These are phyloP conservation scores for Trichoderma arundinaceum DNA, from an alignment of 2,329 filamentous ascomycete genomes.

Conservation along the genomic window DNA sequence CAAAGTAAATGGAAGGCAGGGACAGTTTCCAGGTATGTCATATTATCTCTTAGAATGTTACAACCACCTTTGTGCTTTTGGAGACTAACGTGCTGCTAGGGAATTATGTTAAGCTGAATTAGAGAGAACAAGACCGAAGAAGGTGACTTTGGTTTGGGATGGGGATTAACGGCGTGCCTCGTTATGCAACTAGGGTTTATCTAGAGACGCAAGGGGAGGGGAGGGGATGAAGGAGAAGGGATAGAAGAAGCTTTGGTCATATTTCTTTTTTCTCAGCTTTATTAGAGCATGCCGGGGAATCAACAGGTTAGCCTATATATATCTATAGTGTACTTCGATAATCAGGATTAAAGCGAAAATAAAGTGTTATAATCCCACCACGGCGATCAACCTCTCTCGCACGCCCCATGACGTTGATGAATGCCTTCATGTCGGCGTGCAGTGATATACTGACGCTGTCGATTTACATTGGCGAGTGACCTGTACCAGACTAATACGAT, in stretches of 20 bases:
- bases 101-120: constrained; percentile 32
- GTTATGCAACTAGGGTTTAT: not conserved
- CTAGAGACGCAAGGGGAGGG: not conserved
- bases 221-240: not conserved
- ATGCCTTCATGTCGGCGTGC: too few relatives aligned
- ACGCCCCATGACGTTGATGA: not conserved
- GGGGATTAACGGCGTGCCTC: constrained; percentile 32
- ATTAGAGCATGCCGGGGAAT: constrained; percentile 23
- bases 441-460: not conserved
- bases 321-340: constrained; percentile 32
- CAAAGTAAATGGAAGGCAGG: constrained; percentile 76
- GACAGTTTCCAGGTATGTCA: constrained; percentile 87
- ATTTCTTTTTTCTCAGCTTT: constrained; percentile 7
- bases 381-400: not conserved
- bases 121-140: not conserved
- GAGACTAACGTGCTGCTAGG: constrained; percentile 20
- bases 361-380: constrained; percentile 5
- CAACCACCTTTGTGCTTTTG: not conserved
- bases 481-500: not conserved
- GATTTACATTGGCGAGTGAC: not conserved
- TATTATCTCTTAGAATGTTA: not conserved
- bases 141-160: not conserved
- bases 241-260: constrained; percentile 5
- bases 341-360: constrained; percentile 28
- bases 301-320: constrained; percentile 24